A percentile compares a stretch with the other conserved stretches of the same genome.
These are phyloP conservation scores for Fusarium sulawesiense DNA, from an alignment of 2,329 filamentous ascomycete genomes.

Conservation along the genomic window DNA sequence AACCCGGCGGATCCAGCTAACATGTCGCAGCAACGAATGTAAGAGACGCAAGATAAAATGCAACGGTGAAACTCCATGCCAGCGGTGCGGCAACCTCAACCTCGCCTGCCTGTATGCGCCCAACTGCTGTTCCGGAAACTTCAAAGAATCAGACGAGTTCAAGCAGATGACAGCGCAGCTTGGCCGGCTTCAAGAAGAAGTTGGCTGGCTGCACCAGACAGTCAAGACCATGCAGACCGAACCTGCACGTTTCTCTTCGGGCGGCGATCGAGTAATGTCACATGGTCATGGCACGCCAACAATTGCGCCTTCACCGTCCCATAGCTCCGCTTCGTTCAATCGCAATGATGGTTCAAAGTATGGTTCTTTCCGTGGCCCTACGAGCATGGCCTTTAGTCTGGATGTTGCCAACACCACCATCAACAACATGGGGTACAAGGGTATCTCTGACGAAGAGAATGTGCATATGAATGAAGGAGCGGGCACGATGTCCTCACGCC, in stretches of 20 bases:
- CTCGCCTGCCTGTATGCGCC: constrained; percentile 73
- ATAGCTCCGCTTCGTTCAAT: constrained; percentile 53
- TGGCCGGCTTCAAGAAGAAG: constrained; percentile 81
- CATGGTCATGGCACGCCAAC: constrained; percentile 46
- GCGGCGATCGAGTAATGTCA: constrained; percentile 57
- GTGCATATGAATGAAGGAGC: constrained; percentile 49
- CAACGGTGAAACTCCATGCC: constrained; percentile 75
- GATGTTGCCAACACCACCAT: constrained; percentile 89
- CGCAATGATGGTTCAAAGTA: constrained; percentile 63
- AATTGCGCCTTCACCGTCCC: constrained; percentile 57
- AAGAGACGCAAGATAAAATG: constrained; percentile 82
- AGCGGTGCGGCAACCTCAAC: constrained; percentile 75
- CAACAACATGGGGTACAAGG: constrained; percentile 87
- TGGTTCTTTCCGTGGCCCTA: constrained; percentile 83
- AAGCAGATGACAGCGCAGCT: constrained; percentile 83
- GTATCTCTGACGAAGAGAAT: constrained; percentile 73
- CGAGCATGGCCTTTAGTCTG: constrained; percentile 85
- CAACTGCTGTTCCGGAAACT: constrained; percentile 77
- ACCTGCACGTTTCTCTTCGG: constrained; percentile 57
- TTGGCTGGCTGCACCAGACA: constrained; percentile 79
- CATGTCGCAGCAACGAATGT: constrained; percentile 70
- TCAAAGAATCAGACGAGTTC: constrained; percentile 94
- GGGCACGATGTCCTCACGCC: constrained; percentile 47
- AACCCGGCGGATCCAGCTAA: neutral
- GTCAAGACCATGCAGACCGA: constrained; percentile 75